Evolutionary conservation across 192 early-diverging fungal species (phyloP).

Genomic region (Linnemannia hyalina): DNA sequence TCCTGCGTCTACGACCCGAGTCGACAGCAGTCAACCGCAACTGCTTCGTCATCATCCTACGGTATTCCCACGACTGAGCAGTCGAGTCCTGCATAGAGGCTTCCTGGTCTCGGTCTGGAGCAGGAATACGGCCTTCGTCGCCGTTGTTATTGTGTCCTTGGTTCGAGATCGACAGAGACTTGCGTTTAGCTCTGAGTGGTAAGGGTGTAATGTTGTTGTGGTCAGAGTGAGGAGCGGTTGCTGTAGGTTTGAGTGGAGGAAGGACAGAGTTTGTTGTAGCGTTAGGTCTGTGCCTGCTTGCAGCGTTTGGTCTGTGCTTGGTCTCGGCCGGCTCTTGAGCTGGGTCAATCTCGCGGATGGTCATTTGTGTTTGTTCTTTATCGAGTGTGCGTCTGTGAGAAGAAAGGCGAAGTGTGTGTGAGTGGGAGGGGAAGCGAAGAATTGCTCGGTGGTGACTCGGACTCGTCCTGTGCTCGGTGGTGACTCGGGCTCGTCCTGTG

Average conservation of each 20-base stretch:
- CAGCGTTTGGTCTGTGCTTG: not conserved
- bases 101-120: not conserved
- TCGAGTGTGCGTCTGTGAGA: not conserved
- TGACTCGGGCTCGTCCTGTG: no score
- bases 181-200: conserved; percentile 1
- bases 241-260: not conserved
- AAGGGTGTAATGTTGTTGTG: not conserved
- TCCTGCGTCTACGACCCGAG: not conserved
- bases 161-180: not conserved
- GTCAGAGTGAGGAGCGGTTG: not conserved
- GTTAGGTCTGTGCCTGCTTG: not conserved
- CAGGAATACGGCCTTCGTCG: not conserved
- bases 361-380: not conserved
- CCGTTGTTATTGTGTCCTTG: not conserved
- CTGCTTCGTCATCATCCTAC: not conserved
- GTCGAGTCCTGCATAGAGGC: not conserved
- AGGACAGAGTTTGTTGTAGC: not conserved
- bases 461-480: no score
- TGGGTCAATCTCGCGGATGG: not conserved
- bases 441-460: no score
- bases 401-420: not conserved
- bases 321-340: not conserved
- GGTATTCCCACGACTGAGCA: not conserved
- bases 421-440: no score
- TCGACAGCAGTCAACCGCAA: not conserved